Evolutionary conservation across 169 alveolate species (phyloP).

Genomic region (Plasmodium coatneyi): DNA sequence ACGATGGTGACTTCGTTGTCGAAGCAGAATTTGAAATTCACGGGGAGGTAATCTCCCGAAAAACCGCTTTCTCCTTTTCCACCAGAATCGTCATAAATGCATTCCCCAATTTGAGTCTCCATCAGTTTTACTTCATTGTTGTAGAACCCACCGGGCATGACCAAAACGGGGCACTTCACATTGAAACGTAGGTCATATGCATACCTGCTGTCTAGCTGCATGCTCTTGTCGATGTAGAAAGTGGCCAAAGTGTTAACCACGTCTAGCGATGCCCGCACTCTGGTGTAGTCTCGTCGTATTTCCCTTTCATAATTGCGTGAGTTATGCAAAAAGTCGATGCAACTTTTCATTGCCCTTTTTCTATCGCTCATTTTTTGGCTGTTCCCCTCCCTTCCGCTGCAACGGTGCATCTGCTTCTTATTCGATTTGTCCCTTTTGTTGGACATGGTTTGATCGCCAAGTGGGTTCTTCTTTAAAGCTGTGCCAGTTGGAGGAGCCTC

Average conservation of each 20-base stretch:
- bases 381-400: not conserved
- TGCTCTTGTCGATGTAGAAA: constrained; percentile 38
- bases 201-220: constrained; percentile 12
- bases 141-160: constrained; percentile 46
- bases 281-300: not conserved
- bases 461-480: not conserved
- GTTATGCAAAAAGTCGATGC: not conserved
- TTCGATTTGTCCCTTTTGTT: not conserved
- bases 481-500: not conserved
- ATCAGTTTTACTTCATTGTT: constrained; percentile 55
- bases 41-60: not conserved
- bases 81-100: constrained; percentile 8
- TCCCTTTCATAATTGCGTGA: constrained; percentile 12
- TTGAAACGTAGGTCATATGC: constrained; percentile 30
- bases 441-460: not conserved
- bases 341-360: not conserved
- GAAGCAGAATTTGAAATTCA: constrained; percentile 13
- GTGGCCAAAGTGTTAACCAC: constrained; percentile 44
- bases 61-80: not conserved
- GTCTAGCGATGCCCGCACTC: constrained; percentile 22
- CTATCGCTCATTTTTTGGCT: not conserved
- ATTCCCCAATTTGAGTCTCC: constrained; percentile 18
- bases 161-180: constrained; percentile 43
- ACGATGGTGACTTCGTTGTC: constrained; percentile 12
- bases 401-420: not conserved